Evolutionary conservation across 129 eudicot genomes (phyloP), one percentile per base, ranked within the genome.

Genomic region (Flaveria robusta): DNA sequence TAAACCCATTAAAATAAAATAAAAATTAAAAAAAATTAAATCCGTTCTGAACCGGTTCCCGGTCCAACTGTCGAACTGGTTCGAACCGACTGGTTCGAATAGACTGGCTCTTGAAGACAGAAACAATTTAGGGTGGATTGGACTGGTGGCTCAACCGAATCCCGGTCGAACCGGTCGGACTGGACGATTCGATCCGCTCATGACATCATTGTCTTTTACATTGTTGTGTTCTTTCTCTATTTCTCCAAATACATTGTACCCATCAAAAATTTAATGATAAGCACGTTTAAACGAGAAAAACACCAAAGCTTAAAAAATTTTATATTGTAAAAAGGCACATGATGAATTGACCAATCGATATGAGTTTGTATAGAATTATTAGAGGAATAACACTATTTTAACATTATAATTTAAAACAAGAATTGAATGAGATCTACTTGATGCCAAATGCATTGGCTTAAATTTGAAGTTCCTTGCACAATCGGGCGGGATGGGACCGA

Each of bases 401-500:
- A 31, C 9, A 37, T 67, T 67, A 31, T 39, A 67, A 66, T 55
- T 22, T 15, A 49, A 51, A 77, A 76, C 67, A 52, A 39, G 34
- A 66, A 34, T 16, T 23, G 34, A 66, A 34, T 16, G 5, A 51
- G 52, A 73, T 15, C 68, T 54, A 16, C 41, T 51, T 68, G 66
- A 76, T 66, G 67, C 67, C 74, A 76, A 29, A 75, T 75, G 72
- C 51, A 63, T 29, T 19, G 23, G 39, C 24, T 67, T 54, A 45
- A 4, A 51, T 34, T 34, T 15, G 73, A 76, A 13, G 67, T 12
- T 50, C 41, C n/a, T 66, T 66, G 66, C 74, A 66, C 66, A 76
- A 46, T 16, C 20, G 71, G 72, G 34, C 19, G 20, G 46, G 2
- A 62, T 11, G 81, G 74, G 70, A 66, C 80, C 80, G 80, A 76